These are phyloP conservation scores for Dovyalis caffra DNA, from an alignment of 345 rosid species.

Conservation along the genomic window DNA sequence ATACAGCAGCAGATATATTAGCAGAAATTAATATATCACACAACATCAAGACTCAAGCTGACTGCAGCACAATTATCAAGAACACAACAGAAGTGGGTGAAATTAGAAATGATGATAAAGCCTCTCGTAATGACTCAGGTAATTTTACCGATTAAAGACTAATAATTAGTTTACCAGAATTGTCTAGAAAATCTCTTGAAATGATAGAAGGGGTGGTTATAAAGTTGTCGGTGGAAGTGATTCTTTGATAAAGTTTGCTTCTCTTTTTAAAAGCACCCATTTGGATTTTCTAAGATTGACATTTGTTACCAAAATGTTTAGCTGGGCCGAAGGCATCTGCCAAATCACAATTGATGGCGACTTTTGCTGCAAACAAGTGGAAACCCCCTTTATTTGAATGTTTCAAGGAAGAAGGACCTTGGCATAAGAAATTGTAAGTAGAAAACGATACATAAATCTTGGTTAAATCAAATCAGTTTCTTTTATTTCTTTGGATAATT, in stretches of 20 bases:
- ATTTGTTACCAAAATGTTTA: not conserved
- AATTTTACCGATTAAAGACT: not conserved
- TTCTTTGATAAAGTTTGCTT: not conserved
- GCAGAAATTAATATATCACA: not conserved
- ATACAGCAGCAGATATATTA: constrained; percentile 5
- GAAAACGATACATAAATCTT: no score
- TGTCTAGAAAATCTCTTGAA: no score
- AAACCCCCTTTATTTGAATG: constrained; percentile 47
- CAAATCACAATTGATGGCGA: constrained; percentile 43
- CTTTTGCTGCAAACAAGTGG: constrained; percentile 52
- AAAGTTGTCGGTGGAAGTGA: not conserved
- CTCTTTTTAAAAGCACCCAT: constrained; percentile 13
- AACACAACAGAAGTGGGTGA: not conserved
- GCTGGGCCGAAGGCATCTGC: constrained; percentile 28
- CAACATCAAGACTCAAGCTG: not conserved
- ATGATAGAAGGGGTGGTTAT: no score
- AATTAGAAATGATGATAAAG: not conserved
- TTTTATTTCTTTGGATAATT: no score
- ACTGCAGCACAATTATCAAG: not conserved
- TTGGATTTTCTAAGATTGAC: not conserved
- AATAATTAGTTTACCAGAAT: no score
- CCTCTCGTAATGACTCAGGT: not conserved
- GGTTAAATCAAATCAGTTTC: not conserved
- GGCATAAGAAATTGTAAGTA: constrained; percentile 46
- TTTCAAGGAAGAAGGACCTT: constrained; percentile 50